Evolutionary conservation across 192 early-diverging fungal genomes (phyloP), one percentile per base, ranked within the genome.

Genomic region (Gryganskiella cystojenkinii): DNA sequence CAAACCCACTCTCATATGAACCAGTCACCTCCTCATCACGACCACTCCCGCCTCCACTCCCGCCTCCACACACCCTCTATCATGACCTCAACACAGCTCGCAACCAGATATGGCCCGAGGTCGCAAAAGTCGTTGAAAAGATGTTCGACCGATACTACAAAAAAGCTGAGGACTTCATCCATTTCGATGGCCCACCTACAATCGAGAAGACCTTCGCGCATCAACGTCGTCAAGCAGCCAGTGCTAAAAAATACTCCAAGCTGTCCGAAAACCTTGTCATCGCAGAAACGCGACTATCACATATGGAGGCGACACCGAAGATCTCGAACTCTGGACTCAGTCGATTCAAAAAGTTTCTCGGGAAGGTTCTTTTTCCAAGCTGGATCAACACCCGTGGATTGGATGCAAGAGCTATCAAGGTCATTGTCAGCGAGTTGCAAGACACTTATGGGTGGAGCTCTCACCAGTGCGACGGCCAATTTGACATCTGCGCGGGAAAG

Each of bases 21-120:
- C 47, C 56, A 13, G 22, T 25, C 47, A 20, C 47, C 15, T 17
- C 19, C 15, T 46, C 45, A 25, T 20, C 40, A 15, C 45, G 9
- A 9, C 24, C 45, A 28, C 59, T 42, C 44, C 49, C 59, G 31
- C n/a, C n/a, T n/a, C n/a, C n/a, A n/a, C n/a, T n/a, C 43, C 46
- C 44, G 22, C 52, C 52, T 52, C 50, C 25, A 65, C 28, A 33
- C 25, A 45, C 55, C 49, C 34, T n/a, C 31, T 55, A 44, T 40
- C 63, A 65, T 52, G 52, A 65, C 42, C 63, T 55, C 25, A 65
- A 65, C 63, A 40, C 28, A 45, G 52, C 63, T 53, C 63, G 63
- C 40, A 52, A 65, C 30, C 51, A 25, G 34, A 49, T 65, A 52
- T 65, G 63, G 51, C 63, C 63, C 63, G 49, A 55, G 37, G 43